Conservation (phyloP, 106 monocot genomes). For the Dendrobium officinale region DNA sequence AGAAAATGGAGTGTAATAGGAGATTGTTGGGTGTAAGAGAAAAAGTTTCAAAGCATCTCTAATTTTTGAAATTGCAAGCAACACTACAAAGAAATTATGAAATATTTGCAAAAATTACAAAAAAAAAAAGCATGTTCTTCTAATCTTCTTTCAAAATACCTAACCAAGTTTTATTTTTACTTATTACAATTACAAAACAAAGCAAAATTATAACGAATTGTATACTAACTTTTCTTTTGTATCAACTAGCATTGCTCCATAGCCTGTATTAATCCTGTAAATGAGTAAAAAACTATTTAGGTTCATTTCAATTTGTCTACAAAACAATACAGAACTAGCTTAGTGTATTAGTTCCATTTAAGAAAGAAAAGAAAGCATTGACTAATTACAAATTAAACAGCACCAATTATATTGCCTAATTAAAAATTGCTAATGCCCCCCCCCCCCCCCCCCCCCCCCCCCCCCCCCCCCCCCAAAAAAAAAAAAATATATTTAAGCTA, state of each 20-base stretch:
- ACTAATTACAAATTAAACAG: too few species aligned
- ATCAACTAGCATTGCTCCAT: background rate
- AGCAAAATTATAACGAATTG: background rate
- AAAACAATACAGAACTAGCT: background rate
- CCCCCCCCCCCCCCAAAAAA: too few species aligned
- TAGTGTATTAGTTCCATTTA: background rate
- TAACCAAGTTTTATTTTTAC: background rate
- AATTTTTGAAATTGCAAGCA: too few species aligned
- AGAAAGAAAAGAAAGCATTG: background rate
- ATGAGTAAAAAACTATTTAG: background rate
- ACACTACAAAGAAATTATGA: too few species aligned
- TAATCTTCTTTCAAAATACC: conserved; percentile 1
- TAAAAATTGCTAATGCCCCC: background rate
- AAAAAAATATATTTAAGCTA: too few species aligned
- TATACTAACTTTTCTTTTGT: background rate
- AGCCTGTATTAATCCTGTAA: too few species aligned
- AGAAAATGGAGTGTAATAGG: too few species aligned
- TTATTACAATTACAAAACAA: background rate
- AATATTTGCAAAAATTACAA: too few species aligned
- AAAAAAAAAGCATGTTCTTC: too few species aligned
- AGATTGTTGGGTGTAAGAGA: too few species aligned
- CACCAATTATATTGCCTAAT: background rate
- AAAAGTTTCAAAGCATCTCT: too few species aligned
- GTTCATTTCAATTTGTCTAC: background rate
- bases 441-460: too few species aligned